Conservation (phyloP, 2,329 filamentous ascomycete species). For the Fusarium dlaminii region DNA sequence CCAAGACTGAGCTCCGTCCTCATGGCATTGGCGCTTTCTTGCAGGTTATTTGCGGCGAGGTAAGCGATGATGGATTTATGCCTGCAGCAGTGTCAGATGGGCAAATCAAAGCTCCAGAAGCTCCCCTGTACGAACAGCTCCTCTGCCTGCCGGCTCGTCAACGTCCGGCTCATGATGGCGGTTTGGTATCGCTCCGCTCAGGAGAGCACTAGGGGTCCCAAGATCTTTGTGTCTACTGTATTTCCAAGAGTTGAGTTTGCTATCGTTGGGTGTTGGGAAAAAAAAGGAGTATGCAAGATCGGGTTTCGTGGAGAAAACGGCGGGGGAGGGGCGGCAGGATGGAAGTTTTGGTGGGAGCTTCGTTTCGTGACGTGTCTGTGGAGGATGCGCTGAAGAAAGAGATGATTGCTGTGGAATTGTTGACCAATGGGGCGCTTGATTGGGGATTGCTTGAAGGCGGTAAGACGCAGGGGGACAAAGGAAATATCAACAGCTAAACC, state of each 20-base stretch:
- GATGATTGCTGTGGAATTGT: background rate
- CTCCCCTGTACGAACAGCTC: slow-evolving; percentile 74
- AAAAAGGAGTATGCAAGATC: slow-evolving; percentile 13
- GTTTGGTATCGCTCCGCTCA: slow-evolving; percentile 29
- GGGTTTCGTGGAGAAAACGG: slow-evolving; percentile 32
- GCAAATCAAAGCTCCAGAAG: slow-evolving; percentile 25
- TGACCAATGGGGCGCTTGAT: slow-evolving; percentile 10
- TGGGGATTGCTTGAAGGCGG: background rate
- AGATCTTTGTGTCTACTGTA: background rate
- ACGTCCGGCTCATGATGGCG: slow-evolving; percentile 35
- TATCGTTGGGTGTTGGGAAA: background rate
- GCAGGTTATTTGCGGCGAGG: slow-evolving; percentile 76
- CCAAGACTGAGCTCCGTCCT: slow-evolving; percentile 80
- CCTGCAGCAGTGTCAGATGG: slow-evolving; percentile 55
- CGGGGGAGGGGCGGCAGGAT: slow-evolving; percentile 34
- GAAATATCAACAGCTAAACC: slow-evolving; percentile 17
- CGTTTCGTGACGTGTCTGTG: slow-evolving; percentile 35
- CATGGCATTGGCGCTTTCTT: slow-evolving; percentile 64
- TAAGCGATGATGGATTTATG: slow-evolving; percentile 96
- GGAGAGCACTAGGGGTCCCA: slow-evolving; percentile 7
- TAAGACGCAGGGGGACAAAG: slow-evolving; percentile 22
- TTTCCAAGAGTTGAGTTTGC: background rate
- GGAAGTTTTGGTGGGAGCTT: slow-evolving; percentile 36
- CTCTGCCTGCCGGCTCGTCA: slow-evolving; percentile 73
- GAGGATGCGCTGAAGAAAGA: slow-evolving; percentile 26